Evolutionary conservation across 192 early-diverging fungal genomes (phyloP).

Genomic region (Chytriomyces confervae): DNA sequence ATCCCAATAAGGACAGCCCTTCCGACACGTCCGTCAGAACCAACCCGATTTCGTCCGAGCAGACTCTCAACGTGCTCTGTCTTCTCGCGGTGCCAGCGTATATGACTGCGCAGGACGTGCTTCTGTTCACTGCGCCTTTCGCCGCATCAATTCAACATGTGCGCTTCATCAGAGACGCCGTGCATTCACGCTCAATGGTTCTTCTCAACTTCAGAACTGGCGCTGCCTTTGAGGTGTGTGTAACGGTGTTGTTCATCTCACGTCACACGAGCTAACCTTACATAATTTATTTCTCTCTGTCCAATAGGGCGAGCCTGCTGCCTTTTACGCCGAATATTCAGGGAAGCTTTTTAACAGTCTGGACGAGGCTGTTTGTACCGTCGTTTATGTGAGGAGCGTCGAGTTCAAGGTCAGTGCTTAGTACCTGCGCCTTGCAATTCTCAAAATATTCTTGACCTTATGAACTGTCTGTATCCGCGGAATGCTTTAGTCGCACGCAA

Average conservation of each 20-base stretch:
- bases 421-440: too few relatives aligned
- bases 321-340: conserved; percentile 81
- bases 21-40: background rate
- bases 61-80: conserved; percentile 51
- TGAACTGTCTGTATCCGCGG: background rate
- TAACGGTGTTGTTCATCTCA: too few relatives aligned
- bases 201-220: conserved; percentile 77
- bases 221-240: conserved; percentile 27
- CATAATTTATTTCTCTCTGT: too few relatives aligned
- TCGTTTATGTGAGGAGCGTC: conserved; percentile 79
- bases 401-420: conserved; percentile 55
- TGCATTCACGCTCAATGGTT: conserved; percentile 89
- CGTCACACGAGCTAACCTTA: too few relatives aligned
- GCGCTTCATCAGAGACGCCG: conserved; percentile 71
- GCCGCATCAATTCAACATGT: conserved; percentile 74
- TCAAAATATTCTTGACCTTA: too few relatives aligned
- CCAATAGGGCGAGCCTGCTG: conserved; percentile 48
- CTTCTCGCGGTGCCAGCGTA: conserved; percentile 88
- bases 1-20: background rate
- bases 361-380: conserved; percentile 67
- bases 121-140: conserved; percentile 79
- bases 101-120: conserved; percentile 88
- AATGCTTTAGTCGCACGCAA: background rate
- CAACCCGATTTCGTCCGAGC: background rate
- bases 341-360: conserved; percentile 84